Conservation (phyloP, 176 grass and related monocot genomes). For the Olyra latifolia region DNA sequence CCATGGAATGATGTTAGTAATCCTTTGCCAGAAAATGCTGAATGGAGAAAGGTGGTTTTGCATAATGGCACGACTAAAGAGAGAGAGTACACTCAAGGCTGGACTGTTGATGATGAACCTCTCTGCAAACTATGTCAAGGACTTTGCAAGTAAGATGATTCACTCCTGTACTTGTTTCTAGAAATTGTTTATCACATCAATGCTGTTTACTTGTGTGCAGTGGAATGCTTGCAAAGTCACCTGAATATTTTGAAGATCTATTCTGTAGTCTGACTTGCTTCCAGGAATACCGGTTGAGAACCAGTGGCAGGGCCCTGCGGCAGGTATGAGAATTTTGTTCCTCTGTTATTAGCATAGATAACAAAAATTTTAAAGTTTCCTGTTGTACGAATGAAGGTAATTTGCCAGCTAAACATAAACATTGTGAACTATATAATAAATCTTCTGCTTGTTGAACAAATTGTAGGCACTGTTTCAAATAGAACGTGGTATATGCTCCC, state of each 20-base stretch:
- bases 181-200: slow-evolving; percentile 21
- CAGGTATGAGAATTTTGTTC: slow-evolving; percentile 47
- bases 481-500: slow-evolving; percentile 69
- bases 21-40: slow-evolving; percentile 89
- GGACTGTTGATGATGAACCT: slow-evolving; percentile 67
- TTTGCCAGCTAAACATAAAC: slow-evolving; percentile 3
- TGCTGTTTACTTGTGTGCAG: slow-evolving; percentile 40
- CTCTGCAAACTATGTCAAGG: slow-evolving; percentile 94
- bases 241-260: slow-evolving; percentile 98
- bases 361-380: background rate
- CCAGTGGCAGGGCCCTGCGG: slow-evolving; percentile 66
- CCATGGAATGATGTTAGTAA: slow-evolving; percentile 61
- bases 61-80: slow-evolving; percentile 53
- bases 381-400: background rate
- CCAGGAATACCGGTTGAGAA: slow-evolving; percentile 76
- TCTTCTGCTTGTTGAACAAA: slow-evolving; percentile 30
- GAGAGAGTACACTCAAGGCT: slow-evolving; percentile 75
- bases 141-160: slow-evolving; percentile 65
- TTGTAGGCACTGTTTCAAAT: slow-evolving; percentile 83
- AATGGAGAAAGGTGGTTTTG: slow-evolving; percentile 78
- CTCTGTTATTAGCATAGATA: slow-evolving; percentile 14
- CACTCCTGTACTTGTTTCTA: slow-evolving; percentile 17
- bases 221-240: slow-evolving; percentile 79
- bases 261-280: slow-evolving; percentile 86
- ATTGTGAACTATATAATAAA: slow-evolving; percentile 22